phyloP scores from a whole-genome alignment of 2,329 filamentous ascomycete species.

The Beauveria australis region DNA sequence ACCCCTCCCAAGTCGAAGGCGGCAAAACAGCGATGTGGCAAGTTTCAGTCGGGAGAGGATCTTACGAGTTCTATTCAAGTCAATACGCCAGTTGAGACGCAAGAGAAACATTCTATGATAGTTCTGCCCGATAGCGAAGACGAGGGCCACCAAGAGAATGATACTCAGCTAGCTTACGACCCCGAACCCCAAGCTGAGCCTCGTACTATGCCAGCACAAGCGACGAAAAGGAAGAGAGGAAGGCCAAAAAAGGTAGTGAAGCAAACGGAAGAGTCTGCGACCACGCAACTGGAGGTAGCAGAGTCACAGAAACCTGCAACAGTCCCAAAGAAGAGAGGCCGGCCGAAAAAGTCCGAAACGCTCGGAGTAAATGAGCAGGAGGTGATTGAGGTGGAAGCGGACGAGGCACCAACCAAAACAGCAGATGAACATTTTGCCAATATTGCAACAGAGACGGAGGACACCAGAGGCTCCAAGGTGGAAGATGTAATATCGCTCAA shows the following conservation, averaged over 20 bases:
- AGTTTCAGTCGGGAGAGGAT: neutral
- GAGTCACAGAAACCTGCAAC: neutral
- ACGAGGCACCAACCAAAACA: neutral
- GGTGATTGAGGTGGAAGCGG: neutral
- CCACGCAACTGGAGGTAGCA: conserved; percentile 13
- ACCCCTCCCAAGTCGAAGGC: neutral
- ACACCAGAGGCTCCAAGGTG: neutral
- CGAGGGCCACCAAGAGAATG: neutral
- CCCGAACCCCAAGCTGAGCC: neutral
- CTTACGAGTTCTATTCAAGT: neutral
- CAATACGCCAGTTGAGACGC: neutral
- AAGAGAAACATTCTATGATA: neutral
- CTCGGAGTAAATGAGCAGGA: neutral
- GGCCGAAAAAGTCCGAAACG: conserved; percentile 31
- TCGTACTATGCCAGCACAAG: neutral
- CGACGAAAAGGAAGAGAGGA: conserved; percentile 13
- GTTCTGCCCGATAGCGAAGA: neutral
- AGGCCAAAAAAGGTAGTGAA: conserved; percentile 12
- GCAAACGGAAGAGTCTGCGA: conserved; percentile 12
- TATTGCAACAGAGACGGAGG: neutral
- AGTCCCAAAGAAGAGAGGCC: conserved; percentile 30
- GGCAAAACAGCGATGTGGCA: neutral
- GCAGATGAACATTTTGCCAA: neutral
- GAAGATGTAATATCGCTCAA: neutral
- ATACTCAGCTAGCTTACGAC: neutral